Evolutionary conservation across 2,329 filamentous ascomycete genomes (phyloP).

Genomic region (Cylindrodendrum hubeiense): DNA sequence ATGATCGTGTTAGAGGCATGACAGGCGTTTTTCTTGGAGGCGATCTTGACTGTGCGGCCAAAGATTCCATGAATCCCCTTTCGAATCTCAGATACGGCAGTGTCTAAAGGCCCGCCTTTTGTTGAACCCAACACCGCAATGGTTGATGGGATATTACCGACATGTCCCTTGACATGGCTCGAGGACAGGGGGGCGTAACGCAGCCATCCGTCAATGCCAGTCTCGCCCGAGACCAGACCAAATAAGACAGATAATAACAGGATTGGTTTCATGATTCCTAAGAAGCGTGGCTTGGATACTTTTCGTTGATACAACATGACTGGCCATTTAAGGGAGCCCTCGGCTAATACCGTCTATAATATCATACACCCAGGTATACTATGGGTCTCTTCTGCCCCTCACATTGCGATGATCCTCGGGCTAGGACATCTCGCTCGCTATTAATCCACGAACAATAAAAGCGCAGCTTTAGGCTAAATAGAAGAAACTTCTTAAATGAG

Average conservation of each 20-base stretch:
- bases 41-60: slow-evolving; percentile 57
- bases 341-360: not conserved
- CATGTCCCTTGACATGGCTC: slow-evolving; percentile 44
- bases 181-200: slow-evolving; percentile 69
- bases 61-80: slow-evolving; percentile 70
- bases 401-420: not conserved
- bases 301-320: not conserved
- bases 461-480: not conserved
- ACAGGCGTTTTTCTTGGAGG: slow-evolving; percentile 23
- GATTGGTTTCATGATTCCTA: not conserved
- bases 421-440: not conserved
- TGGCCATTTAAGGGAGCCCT: not conserved
- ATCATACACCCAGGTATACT: not conserved
- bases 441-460: not conserved
- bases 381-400: not conserved
- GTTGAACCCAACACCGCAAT: slow-evolving; percentile 68
- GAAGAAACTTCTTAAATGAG: not conserved
- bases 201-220: slow-evolving; percentile 73
- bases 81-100: slow-evolving; percentile 70
- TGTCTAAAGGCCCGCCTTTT: slow-evolving; percentile 66
- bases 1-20: slow-evolving; percentile 20
- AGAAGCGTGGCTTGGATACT: not conserved
- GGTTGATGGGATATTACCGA: slow-evolving; percentile 56
- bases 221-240: slow-evolving; percentile 54
- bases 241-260: not conserved